phyloP scores from a whole-genome alignment of 805 yeast species.

The Zygotorulaspora chibaensis region DNA sequence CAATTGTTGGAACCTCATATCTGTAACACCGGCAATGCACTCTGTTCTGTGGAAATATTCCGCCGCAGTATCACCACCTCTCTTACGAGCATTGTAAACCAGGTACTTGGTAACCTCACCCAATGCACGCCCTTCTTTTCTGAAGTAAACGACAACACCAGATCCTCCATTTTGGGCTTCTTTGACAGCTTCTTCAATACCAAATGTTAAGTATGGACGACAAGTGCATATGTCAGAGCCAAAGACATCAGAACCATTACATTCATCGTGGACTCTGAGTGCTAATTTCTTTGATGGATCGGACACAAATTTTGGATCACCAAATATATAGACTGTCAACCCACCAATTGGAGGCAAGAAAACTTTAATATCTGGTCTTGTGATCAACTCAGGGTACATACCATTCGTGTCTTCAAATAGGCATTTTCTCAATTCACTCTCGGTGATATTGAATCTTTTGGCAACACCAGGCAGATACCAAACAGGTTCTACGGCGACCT shows the following conservation, averaged over 20 bases:
- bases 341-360: conserved; percentile 71
- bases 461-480: conserved; percentile 72
- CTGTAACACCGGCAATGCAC: conserved; percentile 68
- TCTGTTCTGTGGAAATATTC: conserved; percentile 66
- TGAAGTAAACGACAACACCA: conserved; percentile 60
- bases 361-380: conserved; percentile 63
- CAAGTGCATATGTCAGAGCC: conserved; percentile 68
- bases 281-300: conserved; percentile 51
- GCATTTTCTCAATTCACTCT: conserved; percentile 52
- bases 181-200: conserved; percentile 62
- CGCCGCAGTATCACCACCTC: conserved; percentile 65
- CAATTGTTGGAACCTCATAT: conserved; percentile 65
- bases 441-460: conserved; percentile 54
- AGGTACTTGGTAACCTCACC: conserved; percentile 69
- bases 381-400: conserved; percentile 63
- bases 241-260: conserved; percentile 68
- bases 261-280: conserved; percentile 62
- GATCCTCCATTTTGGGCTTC: conserved; percentile 65
- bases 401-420: conserved; percentile 68
- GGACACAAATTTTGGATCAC: conserved; percentile 52
- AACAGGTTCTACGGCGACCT: conserved; percentile 66
- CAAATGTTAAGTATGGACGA: conserved; percentile 62
- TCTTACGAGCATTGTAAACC: conserved; percentile 66
- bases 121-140: conserved; percentile 66
- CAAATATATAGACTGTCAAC: conserved; percentile 60